Conservation (phyloP, 2,329 filamentous ascomycete genomes). For the Epichloe glyceriae region DNA sequence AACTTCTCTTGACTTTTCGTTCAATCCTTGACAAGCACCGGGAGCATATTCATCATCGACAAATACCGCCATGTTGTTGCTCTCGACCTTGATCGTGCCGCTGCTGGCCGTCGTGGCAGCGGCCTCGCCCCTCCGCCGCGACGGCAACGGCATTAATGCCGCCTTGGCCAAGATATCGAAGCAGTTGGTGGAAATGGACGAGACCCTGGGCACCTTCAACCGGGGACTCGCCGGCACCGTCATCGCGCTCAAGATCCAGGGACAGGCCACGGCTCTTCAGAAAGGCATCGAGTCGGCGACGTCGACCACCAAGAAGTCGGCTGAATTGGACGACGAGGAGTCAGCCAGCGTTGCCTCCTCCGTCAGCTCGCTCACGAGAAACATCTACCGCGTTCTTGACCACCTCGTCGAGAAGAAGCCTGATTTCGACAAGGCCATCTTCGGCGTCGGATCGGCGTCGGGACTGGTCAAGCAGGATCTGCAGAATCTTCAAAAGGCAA, state of each 20-base stretch:
- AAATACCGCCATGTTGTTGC: neutral
- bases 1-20: no score
- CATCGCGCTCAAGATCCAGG: neutral
- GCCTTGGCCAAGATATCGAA: neutral
- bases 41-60: neutral
- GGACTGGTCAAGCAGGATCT: neutral
- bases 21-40: no score
- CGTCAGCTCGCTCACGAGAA: neutral
- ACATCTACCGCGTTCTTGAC: constrained; percentile 1
- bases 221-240: neutral
- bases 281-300: neutral
- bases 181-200: neutral
- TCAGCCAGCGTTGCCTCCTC: neutral
- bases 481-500: neutral
- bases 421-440: constrained; percentile 1
- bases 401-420: neutral
- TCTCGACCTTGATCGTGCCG: neutral
- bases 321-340: neutral
- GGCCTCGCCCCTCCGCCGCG: neutral
- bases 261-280: neutral
- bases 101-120: neutral
- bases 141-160: neutral
- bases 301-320: neutral
- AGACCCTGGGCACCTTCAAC: constrained; percentile 1
- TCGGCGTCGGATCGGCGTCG: neutral